Evolutionary conservation across 768 basidiomycete genomes (phyloP), one percentile per base, ranked within the genome.

Genomic region (Mycena metata): DNA sequence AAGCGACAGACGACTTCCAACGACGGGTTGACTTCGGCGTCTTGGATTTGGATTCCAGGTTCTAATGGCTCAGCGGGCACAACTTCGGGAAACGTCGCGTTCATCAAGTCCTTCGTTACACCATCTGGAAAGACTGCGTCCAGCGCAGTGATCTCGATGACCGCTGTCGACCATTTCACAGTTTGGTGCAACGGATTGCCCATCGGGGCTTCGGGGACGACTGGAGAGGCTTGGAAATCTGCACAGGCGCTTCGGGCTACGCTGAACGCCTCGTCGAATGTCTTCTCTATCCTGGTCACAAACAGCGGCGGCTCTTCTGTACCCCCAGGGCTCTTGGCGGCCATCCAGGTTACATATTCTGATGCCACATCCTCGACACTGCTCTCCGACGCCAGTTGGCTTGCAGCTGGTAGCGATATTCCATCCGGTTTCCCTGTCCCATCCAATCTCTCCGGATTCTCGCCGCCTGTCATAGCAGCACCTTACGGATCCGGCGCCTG

Each of bases 121-220:
- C 35, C 69, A 8, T 2, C 64, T 5, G 64, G 64, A 4, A 58
- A 70, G 24, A 26, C 24, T 5, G 47, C 65, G 1, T 47, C 60
- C 15, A 23, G 36, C 51, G 69, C 69, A 1, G 23, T 41, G 10
- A 56, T 70, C 15, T 63, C 64, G 4, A 59, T 70, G 3, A 70
- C 64, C 19, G 69, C 64, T 1, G 69, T 66, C 4, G 43, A 51
- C n/a, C 19, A 61, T 11, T 66, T 45, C n/a, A 61, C 59, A 11
- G 9, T 70, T 8, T 70, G 64, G 64, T 59, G 57, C 17, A 70
- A 70, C 35, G 69, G 69, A 1, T 51, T 66, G 23, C 69, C 69
- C 3, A 58, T 70, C 21, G 69, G 64, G 5, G 47, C 45, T 19
- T 69, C 68, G 3, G 17, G 51, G 6, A 43, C 36, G 17, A 39